Base-by-base conservation (phyloP, 805 yeast genomes). In the Wickerhamiella sergipiensis region DNA sequence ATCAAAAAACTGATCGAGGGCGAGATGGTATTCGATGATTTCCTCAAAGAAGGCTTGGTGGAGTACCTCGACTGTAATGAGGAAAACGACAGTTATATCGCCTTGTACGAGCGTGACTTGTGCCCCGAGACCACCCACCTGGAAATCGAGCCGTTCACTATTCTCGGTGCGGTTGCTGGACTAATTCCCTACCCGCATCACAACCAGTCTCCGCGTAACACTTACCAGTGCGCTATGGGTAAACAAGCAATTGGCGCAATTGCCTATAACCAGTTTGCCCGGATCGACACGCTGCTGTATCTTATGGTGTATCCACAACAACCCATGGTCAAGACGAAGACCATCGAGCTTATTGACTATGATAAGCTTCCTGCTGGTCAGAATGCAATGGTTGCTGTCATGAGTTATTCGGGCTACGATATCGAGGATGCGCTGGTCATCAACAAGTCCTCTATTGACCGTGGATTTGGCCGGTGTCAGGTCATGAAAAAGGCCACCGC, bases 171-270 rank as follows among this genome's bases (percentile, higher is more conserved):
- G 0, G 95, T 86, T 50, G 95, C 95, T 0, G 95, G 95, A 24
- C 73, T 85, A 59, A 85, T 85, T 72, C 95, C 95, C 18, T 85
- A 86, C 62, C 95, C 95, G 45, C 95, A 85, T 64, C 95, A 85
- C 65, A 85, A 85, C 69, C 95, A 85, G 69, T 84, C 94, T 4
- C 95, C 95, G 44, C 79, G 95, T 74, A 85, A 85, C 68, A 85
- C 95, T 4, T 85, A 85, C 69, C 95, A 85, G 68, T 85, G 94
- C 75, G 95, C 95, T 64, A 85, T 85, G 95, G 95, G 95, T 80
- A 87, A 87, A 70, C 98, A 92, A 71, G 98, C 98, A n/a, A 90
- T 92, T 67, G 98, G 98, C 59, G 97, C 97, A 2, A 92, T 92
- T 68, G 96, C 95, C 10, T 92, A 92, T 66, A 92, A 92, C 67